Evolutionary conservation across 1,284 basidiomycete genomes (phyloP), one percentile per base, ranked within the genome.

Genomic region (Pascua sp.): DNA sequence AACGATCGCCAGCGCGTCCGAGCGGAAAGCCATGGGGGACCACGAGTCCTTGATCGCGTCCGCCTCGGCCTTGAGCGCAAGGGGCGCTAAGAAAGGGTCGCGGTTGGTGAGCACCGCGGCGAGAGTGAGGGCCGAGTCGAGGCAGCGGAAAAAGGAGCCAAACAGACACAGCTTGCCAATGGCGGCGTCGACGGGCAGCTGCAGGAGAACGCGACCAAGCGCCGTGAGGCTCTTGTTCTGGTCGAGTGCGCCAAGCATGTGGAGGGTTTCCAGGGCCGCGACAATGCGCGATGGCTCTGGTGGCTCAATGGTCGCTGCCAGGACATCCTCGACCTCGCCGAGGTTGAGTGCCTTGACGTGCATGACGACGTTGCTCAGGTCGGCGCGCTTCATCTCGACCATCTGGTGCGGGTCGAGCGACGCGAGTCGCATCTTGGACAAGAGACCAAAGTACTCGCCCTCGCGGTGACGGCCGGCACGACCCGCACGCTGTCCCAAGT

Each of bases 331-430:
- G 16, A 91, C 90, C 51, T 86, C 86, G 8, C 91, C 89, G 73
- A 97, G 90, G 70, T 93, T 88, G 47, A 97, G 83, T n/a, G 93
- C 94, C 70, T 96, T 98, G 78, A 98, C 86, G 73, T 95, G 93
- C 94, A 96, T 94, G 36, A 92, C 90, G 51, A 94, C 87, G 70
- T 92, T 91, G 73, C 86, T 91, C 66, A 93, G 75, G 76, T 93
- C 90, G n/a, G 88, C 85, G 38, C 93, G 84, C 77, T 92, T 93
- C 92, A 98, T 98, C 78, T 97, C 94, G 42, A 97, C 94, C 0
- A 87, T 88, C 76, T 94, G 91, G 70, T 96, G 88, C 40, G 90
- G 83, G 58, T 86, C 83, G 47, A 97, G 81, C 12, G 80, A 77
- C 16, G 82, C 79, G 16, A 86, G 83, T 48, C 89, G 86, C 38